A percentile compares a stretch with the other conserved stretches of the same genome.
Evolutionary conservation across 768 basidiomycete genomes (phyloP).

Genomic region (Ephemerocybe angulata): DNA sequence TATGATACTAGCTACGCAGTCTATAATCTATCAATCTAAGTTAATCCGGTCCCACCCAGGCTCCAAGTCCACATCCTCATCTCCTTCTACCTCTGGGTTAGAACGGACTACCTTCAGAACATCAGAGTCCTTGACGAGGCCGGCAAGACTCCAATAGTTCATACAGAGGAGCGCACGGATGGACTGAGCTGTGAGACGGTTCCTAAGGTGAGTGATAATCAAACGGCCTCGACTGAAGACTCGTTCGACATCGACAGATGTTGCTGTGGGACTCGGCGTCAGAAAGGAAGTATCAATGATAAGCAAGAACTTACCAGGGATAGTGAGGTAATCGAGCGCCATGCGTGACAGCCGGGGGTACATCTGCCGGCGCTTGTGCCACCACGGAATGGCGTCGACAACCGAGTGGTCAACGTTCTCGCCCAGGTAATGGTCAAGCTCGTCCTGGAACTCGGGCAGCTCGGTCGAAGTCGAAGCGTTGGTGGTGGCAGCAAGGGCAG

Average conservation of each 20-base stretch:
- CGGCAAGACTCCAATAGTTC: not conserved
- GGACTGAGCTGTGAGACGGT: not conserved
- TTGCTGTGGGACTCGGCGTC: not conserved
- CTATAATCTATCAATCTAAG: too few relatives aligned
- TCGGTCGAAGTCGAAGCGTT: not conserved
- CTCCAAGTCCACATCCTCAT: not conserved
- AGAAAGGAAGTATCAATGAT: not conserved
- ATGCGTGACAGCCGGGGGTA: slow-evolving; percentile 16
- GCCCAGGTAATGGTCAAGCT: slow-evolving; percentile 17
- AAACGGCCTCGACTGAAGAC: not conserved
- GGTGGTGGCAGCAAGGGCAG: not conserved
- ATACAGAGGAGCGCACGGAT: not conserved
- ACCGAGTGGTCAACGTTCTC: slow-evolving; percentile 18
- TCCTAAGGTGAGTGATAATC: slow-evolving; percentile 1
- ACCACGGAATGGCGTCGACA: slow-evolving; percentile 13
- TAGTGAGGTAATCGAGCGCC: slow-evolving; percentile 17
- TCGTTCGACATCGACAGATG: slow-evolving; percentile 1
- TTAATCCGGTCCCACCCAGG: not conserved
- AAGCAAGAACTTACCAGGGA: slow-evolving; percentile 14
- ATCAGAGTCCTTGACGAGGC: not conserved
- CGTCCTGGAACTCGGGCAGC: too few relatives aligned
- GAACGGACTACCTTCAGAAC: not conserved
- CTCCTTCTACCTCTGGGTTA: not conserved
- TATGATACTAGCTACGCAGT: too few relatives aligned
- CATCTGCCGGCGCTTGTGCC: slow-evolving; percentile 18